Evolutionary conservation across 371 early-diverging fungal genomes (phyloP).

Genomic region (Aphelidium insulamus): DNA sequence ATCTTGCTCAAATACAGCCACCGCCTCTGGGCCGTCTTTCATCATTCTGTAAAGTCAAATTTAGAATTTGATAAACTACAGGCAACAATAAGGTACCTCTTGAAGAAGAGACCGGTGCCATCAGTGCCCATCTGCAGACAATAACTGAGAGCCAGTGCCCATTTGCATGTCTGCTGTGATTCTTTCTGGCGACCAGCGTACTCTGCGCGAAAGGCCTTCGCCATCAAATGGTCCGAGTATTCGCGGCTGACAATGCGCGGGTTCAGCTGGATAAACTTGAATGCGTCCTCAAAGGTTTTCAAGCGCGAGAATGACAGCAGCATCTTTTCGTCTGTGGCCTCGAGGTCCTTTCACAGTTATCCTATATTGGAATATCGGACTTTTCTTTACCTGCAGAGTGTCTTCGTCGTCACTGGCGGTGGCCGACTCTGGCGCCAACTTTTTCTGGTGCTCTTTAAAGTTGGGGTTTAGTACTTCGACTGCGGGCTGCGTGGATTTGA

Average conservation of each 20-base stretch:
- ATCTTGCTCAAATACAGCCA: slow-evolving; percentile 58
- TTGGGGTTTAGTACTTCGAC: slow-evolving; percentile 50
- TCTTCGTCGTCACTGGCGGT: slow-evolving; percentile 16
- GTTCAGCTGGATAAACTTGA: slow-evolving; percentile 36
- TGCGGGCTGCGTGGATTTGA: slow-evolving; percentile 20
- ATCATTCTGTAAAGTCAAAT: slow-evolving; percentile 10
- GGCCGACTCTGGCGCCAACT: not conserved
- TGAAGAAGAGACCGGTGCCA: slow-evolving; percentile 67
- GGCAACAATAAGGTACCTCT: slow-evolving; percentile 20
- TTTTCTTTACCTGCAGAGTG: slow-evolving; percentile 26
- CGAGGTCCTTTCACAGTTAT: too few species aligned
- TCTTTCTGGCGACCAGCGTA: slow-evolving; percentile 36
- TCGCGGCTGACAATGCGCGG: slow-evolving; percentile 38
- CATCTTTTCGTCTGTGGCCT: slow-evolving; percentile 28
- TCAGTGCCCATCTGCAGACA: slow-evolving; percentile 55
- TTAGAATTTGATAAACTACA: not conserved
- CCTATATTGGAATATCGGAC: too few species aligned
- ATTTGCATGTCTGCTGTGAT: too few species aligned
- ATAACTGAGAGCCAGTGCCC: slow-evolving; percentile 55
- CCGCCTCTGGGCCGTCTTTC: slow-evolving; percentile 24
- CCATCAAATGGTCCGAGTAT: slow-evolving; percentile 60
- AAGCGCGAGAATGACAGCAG: slow-evolving; percentile 38
- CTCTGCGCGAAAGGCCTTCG: slow-evolving; percentile 58
- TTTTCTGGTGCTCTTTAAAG: slow-evolving; percentile 18
- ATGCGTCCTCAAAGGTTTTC: slow-evolving; percentile 36